Percentiles rank a stretch among this genome's conserved stretches.
phyloP scores from a whole-genome alignment of 768 basidiomycete genomes.

The Rhizopogon roseolus region DNA sequence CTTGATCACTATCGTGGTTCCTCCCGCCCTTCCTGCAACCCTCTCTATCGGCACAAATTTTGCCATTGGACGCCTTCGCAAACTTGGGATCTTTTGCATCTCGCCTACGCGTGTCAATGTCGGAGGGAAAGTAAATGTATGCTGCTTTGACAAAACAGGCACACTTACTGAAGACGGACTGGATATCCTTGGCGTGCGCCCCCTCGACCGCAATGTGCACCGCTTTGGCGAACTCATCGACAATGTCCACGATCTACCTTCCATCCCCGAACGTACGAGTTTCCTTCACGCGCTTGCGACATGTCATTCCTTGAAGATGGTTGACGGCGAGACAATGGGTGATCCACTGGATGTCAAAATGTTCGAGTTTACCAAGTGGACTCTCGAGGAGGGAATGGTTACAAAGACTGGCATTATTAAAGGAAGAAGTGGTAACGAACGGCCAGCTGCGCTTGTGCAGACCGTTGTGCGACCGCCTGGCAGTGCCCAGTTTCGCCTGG shows the following conservation, averaged over 20 bases:
- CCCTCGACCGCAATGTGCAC: constrained; percentile 67
- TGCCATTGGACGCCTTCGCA: constrained; percentile 83
- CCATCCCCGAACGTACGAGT: constrained; percentile 66
- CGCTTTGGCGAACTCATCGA: constrained; percentile 89
- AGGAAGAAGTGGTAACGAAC: constrained; percentile 52
- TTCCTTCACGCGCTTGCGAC: constrained; percentile 93
- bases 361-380: constrained; percentile 98
- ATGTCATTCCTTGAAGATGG: constrained; percentile 91
- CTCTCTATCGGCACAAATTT: constrained; percentile 97
- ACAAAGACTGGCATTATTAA: constrained; percentile 71
- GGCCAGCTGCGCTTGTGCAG: constrained; percentile 88
- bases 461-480: constrained; percentile 95
- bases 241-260: constrained; percentile 81
- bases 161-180: constrained; percentile 97
- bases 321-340: constrained; percentile 84
- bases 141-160: constrained; percentile 99
- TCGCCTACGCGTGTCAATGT: constrained; percentile 95
- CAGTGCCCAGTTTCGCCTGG: constrained; percentile 82
- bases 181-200: constrained; percentile 92
- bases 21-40: constrained; percentile 95
- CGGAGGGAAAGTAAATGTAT: constrained; percentile 92
- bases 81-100: constrained; percentile 89
- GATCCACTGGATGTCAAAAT: constrained; percentile 97
- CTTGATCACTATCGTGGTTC: constrained; percentile 94
- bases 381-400: constrained; percentile 83